Evolutionary conservation across 148 eudicot genomes (phyloP).

Genomic region (Camellia granthamiana): DNA sequence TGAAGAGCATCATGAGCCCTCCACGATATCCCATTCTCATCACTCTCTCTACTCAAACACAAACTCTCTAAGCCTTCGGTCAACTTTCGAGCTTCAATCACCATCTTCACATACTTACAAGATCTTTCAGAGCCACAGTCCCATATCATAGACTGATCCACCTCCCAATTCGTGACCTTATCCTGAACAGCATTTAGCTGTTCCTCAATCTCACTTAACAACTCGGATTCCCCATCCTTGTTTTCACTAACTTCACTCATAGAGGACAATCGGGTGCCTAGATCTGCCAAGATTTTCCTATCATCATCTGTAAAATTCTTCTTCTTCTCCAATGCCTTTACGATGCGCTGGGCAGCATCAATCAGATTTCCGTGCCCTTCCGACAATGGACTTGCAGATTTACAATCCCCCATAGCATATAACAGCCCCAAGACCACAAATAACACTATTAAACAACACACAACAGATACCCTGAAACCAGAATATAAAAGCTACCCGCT

Average conservation of each 20-base stretch:
- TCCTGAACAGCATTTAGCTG: slow-evolving; percentile 41
- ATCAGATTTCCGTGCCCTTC: slow-evolving; percentile 57
- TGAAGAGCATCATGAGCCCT: slow-evolving; percentile 73
- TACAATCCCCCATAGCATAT: slow-evolving; percentile 49
- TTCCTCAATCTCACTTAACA: slow-evolving; percentile 43
- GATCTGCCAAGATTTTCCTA: slow-evolving; percentile 56
- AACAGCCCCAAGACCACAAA: not conserved
- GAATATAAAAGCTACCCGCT: slow-evolving; percentile 12
- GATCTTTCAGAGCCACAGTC: slow-evolving; percentile 63
- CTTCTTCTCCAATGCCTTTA: slow-evolving; percentile 56
- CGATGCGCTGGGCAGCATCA: slow-evolving; percentile 61
- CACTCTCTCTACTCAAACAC: slow-evolving; percentile 33
- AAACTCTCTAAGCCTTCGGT: slow-evolving; percentile 47
- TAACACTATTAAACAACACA: not conserved
- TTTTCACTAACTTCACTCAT: slow-evolving; percentile 27
- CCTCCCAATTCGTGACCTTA: slow-evolving; percentile 63
- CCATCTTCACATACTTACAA: slow-evolving; percentile 57
- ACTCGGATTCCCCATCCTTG: slow-evolving; percentile 23
- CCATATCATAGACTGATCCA: slow-evolving; percentile 68
- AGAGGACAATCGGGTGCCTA: slow-evolving; percentile 51
- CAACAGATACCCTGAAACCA: slow-evolving; percentile 2
- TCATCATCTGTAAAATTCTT: slow-evolving; percentile 56
- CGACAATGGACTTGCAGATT: slow-evolving; percentile 31
- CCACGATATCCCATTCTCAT: slow-evolving; percentile 36
- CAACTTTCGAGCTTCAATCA: slow-evolving; percentile 54